These are phyloP conservation scores for Herpetomonas tarakana DNA, from an alignment of 208 protist genomes.

Conservation along the genomic window DNA sequence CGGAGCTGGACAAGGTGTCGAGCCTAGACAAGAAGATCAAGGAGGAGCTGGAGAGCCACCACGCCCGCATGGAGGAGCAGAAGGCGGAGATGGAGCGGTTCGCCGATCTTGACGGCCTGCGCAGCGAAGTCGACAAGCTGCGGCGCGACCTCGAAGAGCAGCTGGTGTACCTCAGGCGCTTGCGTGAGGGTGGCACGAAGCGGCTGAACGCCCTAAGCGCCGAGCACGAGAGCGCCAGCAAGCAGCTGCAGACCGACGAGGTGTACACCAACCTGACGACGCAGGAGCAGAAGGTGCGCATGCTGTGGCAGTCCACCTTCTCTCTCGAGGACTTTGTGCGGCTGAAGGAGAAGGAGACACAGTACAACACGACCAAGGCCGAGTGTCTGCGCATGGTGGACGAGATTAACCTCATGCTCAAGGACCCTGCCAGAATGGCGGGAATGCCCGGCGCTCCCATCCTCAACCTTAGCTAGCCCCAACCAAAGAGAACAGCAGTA, in stretches of 20 bases:
- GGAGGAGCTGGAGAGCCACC: constrained; percentile 74
- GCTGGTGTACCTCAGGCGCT: constrained; percentile 48
- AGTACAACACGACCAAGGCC: constrained; percentile 80
- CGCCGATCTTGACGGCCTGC: constrained; percentile 70
- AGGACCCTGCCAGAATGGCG: constrained; percentile 43
- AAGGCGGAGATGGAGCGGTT: constrained; percentile 75
- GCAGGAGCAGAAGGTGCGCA: constrained; percentile 84
- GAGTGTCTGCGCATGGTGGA: constrained; percentile 82
- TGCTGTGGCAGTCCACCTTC: constrained; percentile 86
- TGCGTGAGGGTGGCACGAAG: constrained; percentile 73
- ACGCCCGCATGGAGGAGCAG: constrained; percentile 78
- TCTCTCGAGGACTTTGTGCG: constrained; percentile 87
- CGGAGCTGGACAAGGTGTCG: constrained; percentile 86
- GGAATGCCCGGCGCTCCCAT: constrained; percentile 16
- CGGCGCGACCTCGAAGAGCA: constrained; percentile 45
- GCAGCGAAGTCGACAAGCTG: constrained; percentile 57
- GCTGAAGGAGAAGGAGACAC: constrained; percentile 85
- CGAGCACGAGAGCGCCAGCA: constrained; percentile 48
- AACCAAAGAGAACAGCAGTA: neutral
- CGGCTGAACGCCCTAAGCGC: constrained; percentile 61
- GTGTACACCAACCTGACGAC: constrained; percentile 50
- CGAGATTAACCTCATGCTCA: constrained; percentile 78
- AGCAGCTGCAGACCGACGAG: constrained; percentile 47
- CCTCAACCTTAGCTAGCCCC: constrained; percentile 18
- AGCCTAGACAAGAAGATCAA: constrained; percentile 89